phyloP scores from a whole-genome alignment of 176 grass and related monocot species.

The Cocos nucifera region DNA sequence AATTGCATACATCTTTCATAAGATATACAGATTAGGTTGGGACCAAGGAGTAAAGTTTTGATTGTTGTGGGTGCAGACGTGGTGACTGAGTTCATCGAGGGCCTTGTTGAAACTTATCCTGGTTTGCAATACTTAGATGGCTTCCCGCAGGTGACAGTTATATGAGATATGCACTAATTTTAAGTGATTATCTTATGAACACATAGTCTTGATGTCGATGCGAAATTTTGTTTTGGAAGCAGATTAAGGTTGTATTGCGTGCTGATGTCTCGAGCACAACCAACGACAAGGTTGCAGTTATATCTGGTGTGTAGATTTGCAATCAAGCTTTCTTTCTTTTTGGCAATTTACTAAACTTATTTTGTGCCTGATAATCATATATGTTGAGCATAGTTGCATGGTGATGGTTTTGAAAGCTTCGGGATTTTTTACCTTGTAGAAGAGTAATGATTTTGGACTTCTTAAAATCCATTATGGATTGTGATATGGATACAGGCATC shows the following conservation, averaged over 20 bases:
- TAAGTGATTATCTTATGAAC: neutral
- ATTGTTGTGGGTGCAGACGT: slow-evolving; percentile 39
- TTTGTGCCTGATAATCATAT: too few relatives aligned
- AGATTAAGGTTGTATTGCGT: slow-evolving; percentile 98
- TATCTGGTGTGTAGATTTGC: slow-evolving; percentile 49
- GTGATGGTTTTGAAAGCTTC: too few relatives aligned
- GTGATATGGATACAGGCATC: too few relatives aligned
- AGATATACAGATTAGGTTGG: too few relatives aligned
- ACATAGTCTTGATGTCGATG: slow-evolving; percentile 13
- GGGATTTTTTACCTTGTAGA: too few relatives aligned
- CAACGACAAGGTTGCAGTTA: slow-evolving; percentile 87
- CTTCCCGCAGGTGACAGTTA: slow-evolving; percentile 62
- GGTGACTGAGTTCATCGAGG: slow-evolving; percentile 95
- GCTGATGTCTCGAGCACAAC: slow-evolving; percentile 54
- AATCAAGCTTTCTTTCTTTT: slow-evolving; percentile 2
- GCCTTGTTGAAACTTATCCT: slow-evolving; percentile 94
- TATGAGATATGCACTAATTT: slow-evolving; percentile 10
- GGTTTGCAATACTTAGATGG: slow-evolving; percentile 94
- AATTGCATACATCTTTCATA: too few relatives aligned
- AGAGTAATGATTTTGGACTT: too few relatives aligned
- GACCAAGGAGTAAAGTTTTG: too few relatives aligned
- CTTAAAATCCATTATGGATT: too few relatives aligned
- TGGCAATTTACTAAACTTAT: neutral
- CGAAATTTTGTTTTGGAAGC: slow-evolving; percentile 11
- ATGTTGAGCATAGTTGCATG: too few relatives aligned